Evolutionary conservation across 495 filamentous ascomycete species (phyloP).

Genomic region (Cladorrhinum samala): DNA sequence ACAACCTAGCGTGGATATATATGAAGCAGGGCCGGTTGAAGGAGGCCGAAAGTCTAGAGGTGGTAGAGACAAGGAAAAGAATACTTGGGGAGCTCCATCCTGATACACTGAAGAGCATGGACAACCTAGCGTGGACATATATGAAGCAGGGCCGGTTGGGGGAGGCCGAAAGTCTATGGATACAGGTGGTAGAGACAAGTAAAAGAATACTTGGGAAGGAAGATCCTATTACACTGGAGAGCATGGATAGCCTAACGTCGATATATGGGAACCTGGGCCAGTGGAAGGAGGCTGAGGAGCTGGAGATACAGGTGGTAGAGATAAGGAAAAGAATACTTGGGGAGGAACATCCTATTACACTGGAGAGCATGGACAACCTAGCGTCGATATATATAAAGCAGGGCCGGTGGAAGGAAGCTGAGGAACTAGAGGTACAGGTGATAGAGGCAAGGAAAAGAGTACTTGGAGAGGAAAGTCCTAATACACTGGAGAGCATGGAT

Average conservation of each 20-base stretch:
- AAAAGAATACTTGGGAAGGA: slow-evolving; percentile 30
- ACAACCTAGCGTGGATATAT: no score
- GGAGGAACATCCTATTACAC: no score
- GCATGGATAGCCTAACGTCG: no score
- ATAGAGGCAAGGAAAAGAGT: background rate
- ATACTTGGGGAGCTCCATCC: slow-evolving; percentile 34
- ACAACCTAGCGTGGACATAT: slow-evolving; percentile 35
- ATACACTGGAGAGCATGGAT: slow-evolving; percentile 20
- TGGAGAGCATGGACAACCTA: slow-evolving; percentile 28
- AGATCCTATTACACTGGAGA: slow-evolving; percentile 35
- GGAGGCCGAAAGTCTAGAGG: slow-evolving; percentile 35
- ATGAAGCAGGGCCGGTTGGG: no score
- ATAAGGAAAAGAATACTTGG: no score
- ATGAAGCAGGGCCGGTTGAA: slow-evolving; percentile 29
- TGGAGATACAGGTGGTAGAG: background rate
- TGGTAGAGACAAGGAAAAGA: slow-evolving; percentile 21
- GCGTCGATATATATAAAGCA: slow-evolving; percentile 13
- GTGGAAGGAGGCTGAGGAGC: background rate
- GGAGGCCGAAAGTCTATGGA: no score
- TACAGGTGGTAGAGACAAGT: no score
- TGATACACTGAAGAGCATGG: slow-evolving; percentile 32
- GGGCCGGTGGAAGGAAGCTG: background rate
- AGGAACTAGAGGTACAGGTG: background rate
- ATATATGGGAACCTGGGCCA: background rate
- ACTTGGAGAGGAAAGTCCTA: slow-evolving; percentile 29